These are phyloP conservation scores for Krasilnikovozyma curviuscula DNA, from an alignment of 768 basidiomycete genomes.

Conservation along the genomic window DNA sequence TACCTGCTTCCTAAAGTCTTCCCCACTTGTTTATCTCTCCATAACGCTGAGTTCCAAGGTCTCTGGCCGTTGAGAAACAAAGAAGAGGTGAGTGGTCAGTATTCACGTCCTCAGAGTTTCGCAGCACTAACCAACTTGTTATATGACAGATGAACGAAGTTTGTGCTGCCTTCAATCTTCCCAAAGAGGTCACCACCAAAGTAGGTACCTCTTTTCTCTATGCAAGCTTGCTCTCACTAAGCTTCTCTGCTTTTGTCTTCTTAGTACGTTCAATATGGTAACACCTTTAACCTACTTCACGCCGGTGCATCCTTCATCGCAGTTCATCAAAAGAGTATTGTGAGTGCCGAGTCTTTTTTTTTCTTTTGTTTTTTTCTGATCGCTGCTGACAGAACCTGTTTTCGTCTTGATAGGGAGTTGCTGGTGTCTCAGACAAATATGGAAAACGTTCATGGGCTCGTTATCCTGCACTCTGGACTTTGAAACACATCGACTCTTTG, in stretches of 20 bases:
- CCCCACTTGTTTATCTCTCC: conserved; percentile 73
- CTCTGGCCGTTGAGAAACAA: conserved; percentile 38
- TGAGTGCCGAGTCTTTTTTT: no score
- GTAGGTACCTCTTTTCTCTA: conserved; percentile 1
- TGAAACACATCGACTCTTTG: conserved; percentile 84
- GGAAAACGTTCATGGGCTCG: conserved; percentile 93
- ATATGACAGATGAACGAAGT: conserved; percentile 99
- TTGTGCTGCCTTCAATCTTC: conserved; percentile 91
- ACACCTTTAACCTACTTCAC: conserved; percentile 88
- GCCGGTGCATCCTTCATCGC: conserved; percentile 85
- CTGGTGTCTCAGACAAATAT: conserved; percentile 94
- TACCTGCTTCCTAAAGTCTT: conserved; percentile 82
- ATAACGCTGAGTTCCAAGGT: conserved; percentile 96
- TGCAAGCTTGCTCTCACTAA: neutral
- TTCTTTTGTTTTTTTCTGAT: no score
- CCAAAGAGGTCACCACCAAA: conserved; percentile 87
- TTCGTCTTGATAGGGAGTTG: no score
- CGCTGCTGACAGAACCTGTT: no score
- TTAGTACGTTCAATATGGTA: conserved; percentile 80
- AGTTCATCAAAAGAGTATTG: conserved; percentile 71
- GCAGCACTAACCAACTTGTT: no score
- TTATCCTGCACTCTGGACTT: conserved; percentile 86
- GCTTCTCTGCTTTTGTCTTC: neutral
- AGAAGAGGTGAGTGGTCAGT: no score
- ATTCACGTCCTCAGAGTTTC: no score